A percentile compares a stretch with the other conserved stretches of the same genome.
Conservation (phyloP, 768 basidiomycete species). For the Leccinum disarticulatum region DNA sequence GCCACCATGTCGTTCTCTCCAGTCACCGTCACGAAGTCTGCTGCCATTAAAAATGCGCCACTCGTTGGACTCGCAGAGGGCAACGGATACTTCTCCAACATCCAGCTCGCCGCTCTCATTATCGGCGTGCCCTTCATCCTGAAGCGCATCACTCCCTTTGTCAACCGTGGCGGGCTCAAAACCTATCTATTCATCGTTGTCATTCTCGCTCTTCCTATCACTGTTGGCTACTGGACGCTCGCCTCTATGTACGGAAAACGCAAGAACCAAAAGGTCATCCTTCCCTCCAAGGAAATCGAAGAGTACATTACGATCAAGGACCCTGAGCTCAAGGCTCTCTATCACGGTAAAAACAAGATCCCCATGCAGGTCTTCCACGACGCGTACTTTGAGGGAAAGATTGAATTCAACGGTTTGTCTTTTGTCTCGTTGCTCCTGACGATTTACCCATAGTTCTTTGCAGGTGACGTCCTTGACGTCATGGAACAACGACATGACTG, state of each 20-base stretch:
- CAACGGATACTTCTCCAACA: constrained; percentile 80
- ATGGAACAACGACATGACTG: constrained; percentile 96
- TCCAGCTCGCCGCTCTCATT: constrained; percentile 74
- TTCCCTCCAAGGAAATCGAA: constrained; percentile 85
- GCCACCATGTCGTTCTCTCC: constrained; percentile 43
- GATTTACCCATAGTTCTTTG: not conserved
- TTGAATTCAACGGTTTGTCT: constrained; percentile 87
- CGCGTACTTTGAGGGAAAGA: constrained; percentile 94
- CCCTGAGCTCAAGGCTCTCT: constrained; percentile 72
- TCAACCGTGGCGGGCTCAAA: constrained; percentile 82
- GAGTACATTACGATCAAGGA: constrained; percentile 93
- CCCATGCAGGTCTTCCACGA: constrained; percentile 98
- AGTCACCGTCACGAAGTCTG: constrained; percentile 62
- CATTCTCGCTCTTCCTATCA: constrained; percentile 72
- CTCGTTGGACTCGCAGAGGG: constrained; percentile 82
- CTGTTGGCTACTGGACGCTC: constrained; percentile 86
- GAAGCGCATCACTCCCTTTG: constrained; percentile 78
- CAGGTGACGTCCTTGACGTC: constrained; percentile 91
- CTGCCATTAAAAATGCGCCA: constrained; percentile 85
- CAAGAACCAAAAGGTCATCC: constrained; percentile 78
- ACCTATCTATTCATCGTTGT: constrained; percentile 81
- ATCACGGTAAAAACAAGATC: constrained; percentile 86
- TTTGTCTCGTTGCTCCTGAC: not conserved
- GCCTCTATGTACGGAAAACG: constrained; percentile 80
- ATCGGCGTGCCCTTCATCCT: constrained; percentile 81